Evolutionary conservation across 345 rosid species (phyloP), one percentile per base, ranked within the genome.

Genomic region (Hypericum androsaemum): DNA sequence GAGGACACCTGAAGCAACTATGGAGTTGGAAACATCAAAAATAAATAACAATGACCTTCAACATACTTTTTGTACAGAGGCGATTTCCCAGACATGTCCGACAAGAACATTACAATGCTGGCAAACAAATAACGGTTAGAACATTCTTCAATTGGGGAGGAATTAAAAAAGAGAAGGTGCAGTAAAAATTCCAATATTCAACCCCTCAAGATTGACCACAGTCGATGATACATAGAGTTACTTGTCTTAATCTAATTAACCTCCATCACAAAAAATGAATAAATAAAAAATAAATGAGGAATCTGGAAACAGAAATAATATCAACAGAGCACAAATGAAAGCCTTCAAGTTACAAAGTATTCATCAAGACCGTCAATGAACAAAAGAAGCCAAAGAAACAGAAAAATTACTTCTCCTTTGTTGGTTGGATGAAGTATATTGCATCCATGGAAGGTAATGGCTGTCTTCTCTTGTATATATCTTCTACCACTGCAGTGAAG

Each of bases 391-490:
- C 38, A 67, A 63, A n/a, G n/a, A 53, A 50, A 39, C 61, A 64
- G 41, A 59, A 44, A 60, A 39, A 45, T 68, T 83, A 94, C 97
- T 94, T 94, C 78, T 94, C 99, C 74, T 86, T 86, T 43, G 92
- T 72, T 58, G 99, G 97, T 61, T 88, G 97, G 72, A 94, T 84
- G 57, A 94, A 94, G 72, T 94, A 94, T 75, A 94, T 82, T 10
- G 95, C 99, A 77, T 94, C 96, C 95, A 84, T 80, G 63, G 95
- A 77, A 57, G 99, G 95, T 62, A 88, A 69, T 22, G 99, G 96
- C 64, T 94, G 97, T 73, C 97, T 79, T 66, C 97, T 70, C 62
- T 80, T 80, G 70, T 76, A 74, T 53, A 94, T 88, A 71, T 94
- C 95, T 77, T 94, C 99, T 45, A 86, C 99, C 92, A 88, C 99